Conservation (phyloP, 148 eudicot genomes). For the Nepenthes gracilis region DNA sequence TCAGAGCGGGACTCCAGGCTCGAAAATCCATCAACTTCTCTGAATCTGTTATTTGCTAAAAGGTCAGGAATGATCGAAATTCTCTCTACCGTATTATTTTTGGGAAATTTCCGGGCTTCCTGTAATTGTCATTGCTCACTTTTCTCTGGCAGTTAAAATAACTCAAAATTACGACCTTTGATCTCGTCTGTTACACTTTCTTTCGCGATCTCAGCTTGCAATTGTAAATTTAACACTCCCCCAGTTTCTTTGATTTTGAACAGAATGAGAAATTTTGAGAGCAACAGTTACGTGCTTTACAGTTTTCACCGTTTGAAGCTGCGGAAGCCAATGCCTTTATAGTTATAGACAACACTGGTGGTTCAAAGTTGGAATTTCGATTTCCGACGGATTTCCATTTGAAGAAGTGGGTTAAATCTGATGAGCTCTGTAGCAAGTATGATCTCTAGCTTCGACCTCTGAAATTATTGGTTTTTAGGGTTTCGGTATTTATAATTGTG, state of each 20-base stretch:
- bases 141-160: not conserved
- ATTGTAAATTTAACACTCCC: not conserved
- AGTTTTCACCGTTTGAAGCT: conserved; percentile 36
- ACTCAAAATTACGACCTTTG: conserved; percentile 9
- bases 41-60: not conserved
- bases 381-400: conserved; percentile 10
- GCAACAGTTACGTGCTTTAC: conserved; percentile 18
- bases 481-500: conserved; percentile 22
- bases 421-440: conserved; percentile 7
- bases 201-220: conserved; percentile 16
- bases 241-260: conserved; percentile 18
- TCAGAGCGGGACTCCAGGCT: conserved; percentile 7
- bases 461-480: conserved; percentile 25
- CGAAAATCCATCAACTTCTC: conserved; percentile 4
- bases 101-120: not conserved
- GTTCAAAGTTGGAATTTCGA: conserved; percentile 18
- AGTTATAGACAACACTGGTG: conserved; percentile 11
- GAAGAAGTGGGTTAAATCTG: conserved; percentile 3
- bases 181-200: conserved; percentile 18
- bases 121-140: not conserved
- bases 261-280: conserved; percentile 21
- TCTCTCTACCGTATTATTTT: not conserved
- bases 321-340: conserved; percentile 11
- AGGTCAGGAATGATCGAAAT: conserved; percentile 7
- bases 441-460: conserved; percentile 16